These are phyloP conservation scores for Tuber borchii DNA, from an alignment of 495 filamentous ascomycete species.

Conservation along the genomic window DNA sequence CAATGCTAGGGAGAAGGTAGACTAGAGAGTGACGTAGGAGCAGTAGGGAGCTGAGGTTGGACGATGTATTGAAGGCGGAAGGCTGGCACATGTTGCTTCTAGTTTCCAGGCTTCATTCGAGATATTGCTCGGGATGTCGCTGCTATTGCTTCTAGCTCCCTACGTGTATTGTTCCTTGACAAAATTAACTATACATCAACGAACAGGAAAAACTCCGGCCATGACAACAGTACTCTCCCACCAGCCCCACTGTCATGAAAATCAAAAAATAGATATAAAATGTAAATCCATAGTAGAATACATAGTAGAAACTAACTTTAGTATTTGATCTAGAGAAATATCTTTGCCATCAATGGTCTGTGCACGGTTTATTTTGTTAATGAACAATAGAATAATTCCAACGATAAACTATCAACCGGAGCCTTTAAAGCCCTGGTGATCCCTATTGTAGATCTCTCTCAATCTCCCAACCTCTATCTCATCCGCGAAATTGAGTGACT, in stretches of 20 bases:
- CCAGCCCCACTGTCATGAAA: too few species aligned
- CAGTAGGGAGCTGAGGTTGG: not conserved
- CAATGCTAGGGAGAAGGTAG: constrained; percentile 17
- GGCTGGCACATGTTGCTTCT: not conserved
- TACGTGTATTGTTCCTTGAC: not conserved
- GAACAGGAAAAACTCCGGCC: too few species aligned
- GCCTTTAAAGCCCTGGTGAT: too few species aligned
- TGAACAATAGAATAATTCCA: not conserved
- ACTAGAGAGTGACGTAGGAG: not conserved
- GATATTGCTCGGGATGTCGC: not conserved
- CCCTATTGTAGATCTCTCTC: not conserved
- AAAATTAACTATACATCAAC: too few species aligned
- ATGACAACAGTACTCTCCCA: too few species aligned
- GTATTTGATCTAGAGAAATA: too few species aligned
- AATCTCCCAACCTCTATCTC: not conserved
- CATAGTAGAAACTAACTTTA: too few species aligned
- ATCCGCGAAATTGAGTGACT: not conserved
- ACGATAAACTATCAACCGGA: not conserved
- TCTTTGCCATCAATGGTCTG: too few species aligned
- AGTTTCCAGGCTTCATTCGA: not conserved
- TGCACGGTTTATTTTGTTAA: too few species aligned
- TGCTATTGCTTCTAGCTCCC: not conserved
- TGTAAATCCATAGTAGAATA: too few species aligned
- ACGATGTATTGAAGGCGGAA: not conserved
- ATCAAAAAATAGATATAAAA: too few species aligned